phyloP scores from a whole-genome alignment of 1,284 basidiomycete genomes.

The Rhodotorula sp. region DNA sequence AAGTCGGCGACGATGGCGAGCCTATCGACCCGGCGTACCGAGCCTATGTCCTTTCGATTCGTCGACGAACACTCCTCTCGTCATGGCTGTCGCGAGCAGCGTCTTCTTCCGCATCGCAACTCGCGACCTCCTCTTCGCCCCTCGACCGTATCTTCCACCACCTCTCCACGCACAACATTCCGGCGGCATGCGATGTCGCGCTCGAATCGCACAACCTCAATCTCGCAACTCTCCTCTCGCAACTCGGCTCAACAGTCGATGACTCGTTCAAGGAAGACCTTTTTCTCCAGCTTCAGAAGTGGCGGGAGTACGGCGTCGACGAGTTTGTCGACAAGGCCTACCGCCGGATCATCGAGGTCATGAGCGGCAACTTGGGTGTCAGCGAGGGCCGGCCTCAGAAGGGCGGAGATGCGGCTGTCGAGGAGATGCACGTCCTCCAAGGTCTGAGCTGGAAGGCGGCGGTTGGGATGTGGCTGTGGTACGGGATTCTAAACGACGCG shows the following conservation, averaged over 20 bases:
- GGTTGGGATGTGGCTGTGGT: constrained; percentile 91
- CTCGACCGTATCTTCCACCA: constrained; percentile 66
- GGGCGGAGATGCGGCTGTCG: constrained; percentile 58
- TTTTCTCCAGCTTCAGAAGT: constrained; percentile 72
- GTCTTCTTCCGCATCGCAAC: background rate
- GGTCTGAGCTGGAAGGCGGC: constrained; percentile 93
- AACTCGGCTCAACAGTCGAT: constrained; percentile 64
- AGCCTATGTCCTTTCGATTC: constrained; percentile 62
- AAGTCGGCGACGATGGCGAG: background rate
- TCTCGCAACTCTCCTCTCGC: constrained; percentile 87
- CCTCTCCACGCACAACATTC: constrained; percentile 82
- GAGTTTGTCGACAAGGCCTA: constrained; percentile 67
- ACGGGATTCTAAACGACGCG: constrained; percentile 69
- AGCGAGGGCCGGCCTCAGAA: constrained; percentile 54
- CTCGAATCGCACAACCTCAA: constrained; percentile 75
- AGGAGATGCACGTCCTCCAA: constrained; percentile 71
- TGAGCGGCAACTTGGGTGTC: constrained; percentile 73
- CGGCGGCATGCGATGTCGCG: constrained; percentile 74
- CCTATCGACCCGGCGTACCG: constrained; percentile 59
- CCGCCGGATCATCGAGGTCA: constrained; percentile 77
- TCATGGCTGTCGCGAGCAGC: constrained; percentile 39
- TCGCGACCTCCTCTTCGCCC: constrained; percentile 49
- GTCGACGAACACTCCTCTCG: constrained; percentile 59
- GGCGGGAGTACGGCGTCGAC: constrained; percentile 76
- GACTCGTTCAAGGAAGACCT: constrained; percentile 72